phyloP scores from a whole-genome alignment of 768 basidiomycete genomes.

The Chalciporus pseudorubinellus region DNA sequence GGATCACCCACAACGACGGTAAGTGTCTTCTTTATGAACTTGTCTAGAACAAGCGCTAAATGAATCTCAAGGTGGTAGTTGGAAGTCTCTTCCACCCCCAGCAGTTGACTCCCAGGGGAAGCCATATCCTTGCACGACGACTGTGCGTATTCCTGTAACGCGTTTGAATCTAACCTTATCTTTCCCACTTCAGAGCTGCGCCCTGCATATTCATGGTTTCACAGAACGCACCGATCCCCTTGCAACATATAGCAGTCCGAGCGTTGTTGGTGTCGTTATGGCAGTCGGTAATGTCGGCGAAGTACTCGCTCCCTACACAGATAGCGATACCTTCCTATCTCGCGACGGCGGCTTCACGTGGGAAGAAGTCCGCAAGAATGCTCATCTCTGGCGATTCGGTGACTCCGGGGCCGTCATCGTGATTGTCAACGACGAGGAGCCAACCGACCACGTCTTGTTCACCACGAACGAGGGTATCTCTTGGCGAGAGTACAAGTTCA shows the following conservation, averaged over 20 bases:
- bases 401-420: slow-evolving; percentile 94
- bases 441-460: slow-evolving; percentile 86
- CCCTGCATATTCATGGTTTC: slow-evolving; percentile 91
- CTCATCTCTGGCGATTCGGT: slow-evolving; percentile 96
- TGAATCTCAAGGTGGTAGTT: slow-evolving; percentile 61
- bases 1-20: slow-evolving; percentile 98
- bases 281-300: slow-evolving; percentile 97
- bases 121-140: slow-evolving; percentile 64
- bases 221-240: slow-evolving; percentile 89
- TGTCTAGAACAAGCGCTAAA: too few relatives aligned
- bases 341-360: slow-evolving; percentile 97
- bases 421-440: slow-evolving; percentile 93
- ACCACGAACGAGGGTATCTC: slow-evolving; percentile 84
- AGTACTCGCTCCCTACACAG: slow-evolving; percentile 70
- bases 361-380: slow-evolving; percentile 98
- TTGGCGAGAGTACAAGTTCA: slow-evolving; percentile 88
- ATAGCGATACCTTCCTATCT: slow-evolving; percentile 93
- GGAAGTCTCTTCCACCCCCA: slow-evolving; percentile 83
- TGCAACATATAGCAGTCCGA: slow-evolving; percentile 91
- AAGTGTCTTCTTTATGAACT: slow-evolving; percentile 18
- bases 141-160: slow-evolving; percentile 42
- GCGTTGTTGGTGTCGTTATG: slow-evolving; percentile 90
- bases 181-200: slow-evolving; percentile 57
- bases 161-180: neutral
- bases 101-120: slow-evolving; percentile 69